Evolutionary conservation across 2,329 filamentous ascomycete genomes (phyloP), one percentile per base, ranked within the genome.

Genomic region (Phoma sp.): DNA sequence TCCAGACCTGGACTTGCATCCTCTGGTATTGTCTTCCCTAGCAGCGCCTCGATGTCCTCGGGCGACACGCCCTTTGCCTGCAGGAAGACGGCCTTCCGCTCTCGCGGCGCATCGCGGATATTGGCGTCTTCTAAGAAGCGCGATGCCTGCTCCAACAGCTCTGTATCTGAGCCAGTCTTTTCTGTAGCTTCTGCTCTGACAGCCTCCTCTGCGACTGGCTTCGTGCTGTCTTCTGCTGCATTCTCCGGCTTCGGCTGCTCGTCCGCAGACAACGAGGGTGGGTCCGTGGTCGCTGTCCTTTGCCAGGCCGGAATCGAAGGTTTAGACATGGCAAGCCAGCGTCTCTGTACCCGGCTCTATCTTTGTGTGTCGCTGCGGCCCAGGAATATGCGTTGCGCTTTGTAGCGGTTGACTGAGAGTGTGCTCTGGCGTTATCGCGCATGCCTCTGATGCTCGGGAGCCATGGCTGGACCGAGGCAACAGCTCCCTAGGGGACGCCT

Each of bases 21-120:
- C 25, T 65, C 58, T n/a, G 57, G 46, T 29, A 23, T 37, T 13
- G 59, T 37, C 23, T 46, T 56, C 4, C 78, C 58, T 35, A 96
- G 76, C 7, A 96, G 78, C 44, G 79, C 78, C 61, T 90, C 79
- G 57, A 96, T 90, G 57, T 93, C 86, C 29, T 82, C 79, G 4
- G 83, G 77, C 3, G 77, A 77, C 7, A 96, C 78, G 3, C 90
- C 90, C 72, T 97, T 97, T 45, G 84, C 85, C 67, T 87, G 82
- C 1, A 97, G 78, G 64, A 96, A 96, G 7, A 84, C 83, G 18
- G 83, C 79, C 77, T 96, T 96, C 74, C 86, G 87, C 51, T 90
- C 88, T 39, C 82, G 80, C 0, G 88, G 80, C 30, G 88, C 86
- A 73, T 88, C 78, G 54, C 83, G 85, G 52, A 96, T 89, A 18